phyloP scores from a whole-genome alignment of 164 flowering plant species.

The Saururus chinensis region DNA sequence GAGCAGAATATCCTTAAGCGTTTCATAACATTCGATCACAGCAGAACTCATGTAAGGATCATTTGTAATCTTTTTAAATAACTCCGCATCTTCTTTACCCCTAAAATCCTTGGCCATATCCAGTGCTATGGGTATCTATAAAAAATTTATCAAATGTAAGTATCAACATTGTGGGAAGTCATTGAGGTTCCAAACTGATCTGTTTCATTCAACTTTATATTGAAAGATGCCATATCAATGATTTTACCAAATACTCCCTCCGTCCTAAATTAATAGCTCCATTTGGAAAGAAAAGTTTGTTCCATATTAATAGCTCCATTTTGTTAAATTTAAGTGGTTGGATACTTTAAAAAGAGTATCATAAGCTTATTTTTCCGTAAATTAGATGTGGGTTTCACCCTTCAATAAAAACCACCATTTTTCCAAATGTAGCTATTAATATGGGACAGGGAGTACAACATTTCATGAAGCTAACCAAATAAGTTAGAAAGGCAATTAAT shows the following conservation, averaged over 20 bases:
- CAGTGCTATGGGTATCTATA: constrained; percentile 88
- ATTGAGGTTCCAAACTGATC: background rate
- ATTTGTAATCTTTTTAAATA: constrained; percentile 60
- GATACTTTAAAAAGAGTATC: no score
- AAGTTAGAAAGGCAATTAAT: no score
- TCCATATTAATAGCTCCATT: no score
- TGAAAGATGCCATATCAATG: background rate
- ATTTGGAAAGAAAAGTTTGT: no score
- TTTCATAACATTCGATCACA: constrained; percentile 82
- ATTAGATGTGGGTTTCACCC: no score
- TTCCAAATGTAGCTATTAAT: no score
- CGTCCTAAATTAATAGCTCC: no score
- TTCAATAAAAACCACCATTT: no score
- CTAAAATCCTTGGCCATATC: constrained; percentile 96
- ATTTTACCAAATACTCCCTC: background rate
- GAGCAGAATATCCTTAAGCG: constrained; percentile 46
- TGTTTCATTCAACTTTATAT: no score
- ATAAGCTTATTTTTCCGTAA: no score
- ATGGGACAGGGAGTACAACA: no score
- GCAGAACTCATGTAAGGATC: constrained; percentile 85
- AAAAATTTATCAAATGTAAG: constrained; percentile 3
- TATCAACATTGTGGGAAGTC: background rate
- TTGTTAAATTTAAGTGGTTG: no score
- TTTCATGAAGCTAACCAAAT: background rate
- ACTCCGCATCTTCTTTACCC: constrained; percentile 59